A percentile compares a stretch with the other conserved stretches of the same genome.
Evolutionary conservation across 129 eudicot genomes (phyloP).

Genomic region (Centella asiatica): DNA sequence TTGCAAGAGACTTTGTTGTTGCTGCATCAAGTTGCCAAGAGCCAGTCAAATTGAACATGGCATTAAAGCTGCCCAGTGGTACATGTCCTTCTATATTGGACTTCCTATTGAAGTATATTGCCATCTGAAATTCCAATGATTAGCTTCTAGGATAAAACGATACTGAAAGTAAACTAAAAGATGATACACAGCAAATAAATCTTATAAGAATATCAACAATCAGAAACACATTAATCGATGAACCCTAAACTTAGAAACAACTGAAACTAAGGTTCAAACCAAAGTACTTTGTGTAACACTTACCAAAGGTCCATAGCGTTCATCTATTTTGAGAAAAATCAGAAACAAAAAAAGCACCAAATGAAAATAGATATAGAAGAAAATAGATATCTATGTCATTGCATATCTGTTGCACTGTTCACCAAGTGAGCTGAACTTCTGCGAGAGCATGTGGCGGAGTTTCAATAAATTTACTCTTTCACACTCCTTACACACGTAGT

Average conservation of each 20-base stretch:
- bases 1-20: constrained; percentile 85
- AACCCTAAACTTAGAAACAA: not conserved
- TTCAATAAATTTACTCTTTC: no score
- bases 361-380: no score
- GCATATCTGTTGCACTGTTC: no score
- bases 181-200: not conserved
- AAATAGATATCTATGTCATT: no score
- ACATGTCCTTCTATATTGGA: constrained; percentile 51
- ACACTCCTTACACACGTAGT: no score
- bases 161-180: not conserved
- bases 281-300: no score
- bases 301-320: not conserved
- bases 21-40: constrained; percentile 82
- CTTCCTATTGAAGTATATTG: constrained; percentile 62
- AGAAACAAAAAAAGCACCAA: no score
- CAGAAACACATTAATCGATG: not conserved
- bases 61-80: constrained; percentile 92
- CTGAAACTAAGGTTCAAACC: not conserved
- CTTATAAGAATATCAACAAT: no score
- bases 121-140: constrained; percentile 51
- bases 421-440: no score
- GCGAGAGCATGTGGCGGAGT: no score
- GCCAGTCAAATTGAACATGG: constrained; percentile 94
- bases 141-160: constrained; percentile 11
- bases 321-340: no score